phyloP scores from a whole-genome alignment of 164 flowering plant species.

The Magnolia officinalis region DNA sequence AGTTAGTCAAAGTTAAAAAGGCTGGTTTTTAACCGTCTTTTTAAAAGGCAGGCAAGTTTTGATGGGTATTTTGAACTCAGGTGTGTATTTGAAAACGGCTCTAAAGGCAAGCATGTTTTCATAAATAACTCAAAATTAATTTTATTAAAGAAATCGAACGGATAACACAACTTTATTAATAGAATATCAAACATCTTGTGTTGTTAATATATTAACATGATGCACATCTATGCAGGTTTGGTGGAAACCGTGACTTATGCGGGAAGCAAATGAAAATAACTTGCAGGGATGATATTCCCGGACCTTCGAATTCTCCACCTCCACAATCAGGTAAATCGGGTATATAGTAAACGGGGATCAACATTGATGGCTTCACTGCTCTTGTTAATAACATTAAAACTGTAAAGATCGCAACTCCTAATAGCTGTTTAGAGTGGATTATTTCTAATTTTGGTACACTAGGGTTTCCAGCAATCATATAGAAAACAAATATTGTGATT shows the following conservation, averaged over 20 bases:
- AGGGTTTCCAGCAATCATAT: not conserved
- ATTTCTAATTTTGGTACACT: not conserved
- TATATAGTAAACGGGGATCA: not conserved
- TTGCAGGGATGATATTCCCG: constrained; percentile 53
- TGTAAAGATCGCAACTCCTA: not conserved
- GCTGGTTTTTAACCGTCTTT: too few relatives aligned
- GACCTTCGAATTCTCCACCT: constrained; percentile 30
- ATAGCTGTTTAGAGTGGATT: not conserved
- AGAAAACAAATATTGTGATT: not conserved
- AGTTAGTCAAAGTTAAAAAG: too few relatives aligned
- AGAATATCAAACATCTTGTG: too few relatives aligned
- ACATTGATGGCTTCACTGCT: not conserved
- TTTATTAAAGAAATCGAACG: too few relatives aligned
- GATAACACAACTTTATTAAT: too few relatives aligned
- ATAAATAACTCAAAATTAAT: too few relatives aligned
- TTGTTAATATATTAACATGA: not conserved
- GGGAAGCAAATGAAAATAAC: constrained; percentile 59
- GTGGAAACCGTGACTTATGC: constrained; percentile 77
- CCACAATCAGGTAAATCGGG: constrained; percentile 27
- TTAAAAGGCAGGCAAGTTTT: too few relatives aligned
- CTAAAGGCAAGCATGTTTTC: too few relatives aligned
- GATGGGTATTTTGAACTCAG: too few relatives aligned
- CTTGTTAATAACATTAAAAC: not conserved
- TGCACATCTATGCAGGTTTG: constrained; percentile 47
- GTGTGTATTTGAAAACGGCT: too few relatives aligned